Evolutionary conservation across 1,284 basidiomycete genomes (phyloP).

Genomic region (Amylostereum areolatum): DNA sequence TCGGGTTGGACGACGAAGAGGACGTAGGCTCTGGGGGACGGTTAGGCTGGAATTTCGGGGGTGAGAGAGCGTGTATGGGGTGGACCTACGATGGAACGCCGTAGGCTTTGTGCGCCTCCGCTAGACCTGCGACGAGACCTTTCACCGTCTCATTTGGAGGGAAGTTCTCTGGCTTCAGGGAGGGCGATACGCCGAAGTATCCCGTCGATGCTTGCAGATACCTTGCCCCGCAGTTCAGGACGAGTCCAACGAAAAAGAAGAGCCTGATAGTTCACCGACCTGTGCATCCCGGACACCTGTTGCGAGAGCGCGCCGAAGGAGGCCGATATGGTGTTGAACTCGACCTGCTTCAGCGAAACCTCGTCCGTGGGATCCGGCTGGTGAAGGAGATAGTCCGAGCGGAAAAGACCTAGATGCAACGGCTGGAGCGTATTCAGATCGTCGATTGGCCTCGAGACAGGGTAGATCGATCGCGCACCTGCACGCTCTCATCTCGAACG

Average conservation of each 20-base stretch:
- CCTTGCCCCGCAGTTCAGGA: constrained; percentile 28
- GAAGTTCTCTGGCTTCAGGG: constrained; percentile 53
- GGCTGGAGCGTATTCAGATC: constrained; percentile 38
- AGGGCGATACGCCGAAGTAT: constrained; percentile 58
- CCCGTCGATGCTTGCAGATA: constrained; percentile 61
- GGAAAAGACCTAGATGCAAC: constrained; percentile 87
- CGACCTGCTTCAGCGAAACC: constrained; percentile 84
- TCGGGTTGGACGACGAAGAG: constrained; percentile 87
- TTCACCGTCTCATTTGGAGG: constrained; percentile 73
- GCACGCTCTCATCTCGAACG: constrained; percentile 57
- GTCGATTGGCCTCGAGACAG: too few relatives aligned
- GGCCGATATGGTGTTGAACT: constrained; percentile 96
- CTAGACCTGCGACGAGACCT: constrained; percentile 73
- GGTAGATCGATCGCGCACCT: constrained; percentile 23
- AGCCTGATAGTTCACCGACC: constrained; percentile 36
- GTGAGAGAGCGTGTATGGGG: background rate
- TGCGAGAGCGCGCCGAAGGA: constrained; percentile 87
- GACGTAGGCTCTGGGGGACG: constrained; percentile 51
- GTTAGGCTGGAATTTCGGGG: constrained; percentile 8
- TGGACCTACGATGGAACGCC: constrained; percentile 40
- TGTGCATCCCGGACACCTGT: constrained; percentile 70
- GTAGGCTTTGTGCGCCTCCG: constrained; percentile 77
- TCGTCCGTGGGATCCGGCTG: constrained; percentile 30
- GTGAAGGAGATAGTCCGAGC: constrained; percentile 95
- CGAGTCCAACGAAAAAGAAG: too few relatives aligned